Evolutionary conservation across 2,329 filamentous ascomycete genomes (phyloP).

Genomic region (Claviceps sp.): DNA sequence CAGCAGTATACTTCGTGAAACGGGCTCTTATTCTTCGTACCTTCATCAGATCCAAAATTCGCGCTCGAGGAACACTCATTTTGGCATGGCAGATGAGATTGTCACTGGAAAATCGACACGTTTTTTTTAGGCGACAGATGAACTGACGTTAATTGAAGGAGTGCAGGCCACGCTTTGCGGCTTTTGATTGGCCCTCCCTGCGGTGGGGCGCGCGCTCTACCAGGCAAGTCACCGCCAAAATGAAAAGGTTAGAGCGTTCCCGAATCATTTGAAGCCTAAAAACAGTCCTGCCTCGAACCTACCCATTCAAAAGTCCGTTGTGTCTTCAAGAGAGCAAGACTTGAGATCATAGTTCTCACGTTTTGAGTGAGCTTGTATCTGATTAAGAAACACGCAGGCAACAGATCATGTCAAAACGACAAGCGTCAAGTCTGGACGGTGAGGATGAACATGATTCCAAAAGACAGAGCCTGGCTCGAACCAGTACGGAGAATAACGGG

Average conservation of each 20-base stretch:
- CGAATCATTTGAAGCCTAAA: not conserved
- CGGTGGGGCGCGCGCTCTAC: not conserved
- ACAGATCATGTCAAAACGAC: constrained; percentile 4
- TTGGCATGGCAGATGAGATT: constrained; percentile 23
- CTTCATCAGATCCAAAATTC: constrained; percentile 65
- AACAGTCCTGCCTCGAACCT: not conserved
- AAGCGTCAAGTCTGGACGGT: not conserved
- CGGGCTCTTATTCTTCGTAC: constrained; percentile 27
- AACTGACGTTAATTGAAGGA: constrained; percentile 1
- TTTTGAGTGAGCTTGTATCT: not conserved
- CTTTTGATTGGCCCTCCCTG: constrained; percentile 5
- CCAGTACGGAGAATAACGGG: not conserved
- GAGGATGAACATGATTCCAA: constrained; percentile 5
- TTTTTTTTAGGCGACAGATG: not conserved
- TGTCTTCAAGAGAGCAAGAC: not conserved
- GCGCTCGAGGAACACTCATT: constrained; percentile 49
- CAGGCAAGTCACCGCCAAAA: not conserved
- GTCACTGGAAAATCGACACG: constrained; percentile 8
- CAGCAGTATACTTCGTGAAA: constrained; percentile 8
- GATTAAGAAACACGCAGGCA: not conserved
- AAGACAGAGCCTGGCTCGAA: not conserved
- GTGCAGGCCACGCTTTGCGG: not conserved
- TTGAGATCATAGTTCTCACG: not conserved
- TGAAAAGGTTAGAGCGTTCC: not conserved
- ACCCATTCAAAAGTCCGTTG: not conserved